Evolutionary conservation across 2,329 filamentous ascomycete species (phyloP), one percentile per base, ranked within the genome.

Genomic region (Sporothrix variecibatus): DNA sequence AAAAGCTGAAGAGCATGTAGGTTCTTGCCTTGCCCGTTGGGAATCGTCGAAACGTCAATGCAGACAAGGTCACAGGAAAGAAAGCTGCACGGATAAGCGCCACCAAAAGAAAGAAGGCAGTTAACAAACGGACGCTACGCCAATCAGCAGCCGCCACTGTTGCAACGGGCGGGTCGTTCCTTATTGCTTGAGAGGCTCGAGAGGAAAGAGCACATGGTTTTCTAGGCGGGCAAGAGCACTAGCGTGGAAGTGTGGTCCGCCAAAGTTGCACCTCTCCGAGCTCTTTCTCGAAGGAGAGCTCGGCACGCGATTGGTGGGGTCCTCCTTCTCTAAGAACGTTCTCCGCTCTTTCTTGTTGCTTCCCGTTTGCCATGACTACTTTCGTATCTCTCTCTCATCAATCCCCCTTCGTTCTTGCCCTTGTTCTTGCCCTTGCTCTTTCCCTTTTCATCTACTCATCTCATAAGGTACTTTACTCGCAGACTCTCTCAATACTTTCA

Each of bases 281-380:
- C 34, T 34, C 34, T 8, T 34, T 34, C 34, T 64, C 56, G 9
- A 56, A 23, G 28, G 28, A 5, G n/a, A 49, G 43, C 43, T 49
- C 43, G 15, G 60, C 34, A 65, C 34, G 60, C 60, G 34, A 69
- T 53, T 69, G 65, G 67, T 69, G 67, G 67, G 43, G 26, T 17
- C 3, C 26, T n/a, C 51, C 51, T 34, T 69, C 26, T 31, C 8
- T 23, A 15, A 53, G 20, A 53, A 23, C n/a, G 64, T 68, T 68
- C 65, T 69, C 65, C 46, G 65, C 65, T 69, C 40, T 51, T 69
- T 56, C 26, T 38, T 69, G 17, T 38, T 38, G 11, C 17, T 20
- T 17, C 17, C 40, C 49, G 67, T 53, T 38, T 69, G 46, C 46
- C 28, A 38, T 53, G 28, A 17, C 11, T 53, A 34, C 34, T 34